These are phyloP conservation scores for Skeletonema costatum DNA, from an alignment of 108 stramenopile genomes.

Conservation along the genomic window DNA sequence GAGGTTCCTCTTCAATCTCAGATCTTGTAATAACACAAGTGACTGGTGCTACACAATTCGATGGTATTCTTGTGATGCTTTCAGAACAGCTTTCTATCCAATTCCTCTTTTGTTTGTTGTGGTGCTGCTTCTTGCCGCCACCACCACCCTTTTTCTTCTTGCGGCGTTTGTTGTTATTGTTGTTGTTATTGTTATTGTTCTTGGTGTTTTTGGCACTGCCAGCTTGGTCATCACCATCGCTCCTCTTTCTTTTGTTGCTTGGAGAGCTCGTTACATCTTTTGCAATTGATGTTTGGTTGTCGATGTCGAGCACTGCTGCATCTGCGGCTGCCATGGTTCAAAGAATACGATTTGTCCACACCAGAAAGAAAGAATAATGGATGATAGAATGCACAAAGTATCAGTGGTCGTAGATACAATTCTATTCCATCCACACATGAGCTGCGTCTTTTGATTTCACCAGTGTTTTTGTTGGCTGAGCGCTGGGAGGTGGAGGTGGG, in stretches of 20 bases:
- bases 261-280: background rate
- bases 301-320: background rate
- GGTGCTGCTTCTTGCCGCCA: constrained; percentile 1
- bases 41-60: constrained; percentile 23
- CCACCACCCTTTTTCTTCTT: constrained; percentile 12
- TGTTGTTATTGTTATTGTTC: background rate
- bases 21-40: constrained; percentile 29
- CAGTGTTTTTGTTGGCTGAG: too few species aligned
- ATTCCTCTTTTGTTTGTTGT: constrained; percentile 16
- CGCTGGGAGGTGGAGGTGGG: too few species aligned
- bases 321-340: background rate
- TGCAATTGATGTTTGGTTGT: background rate
- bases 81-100: constrained; percentile 45
- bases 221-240: background rate
- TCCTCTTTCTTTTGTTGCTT: background rate
- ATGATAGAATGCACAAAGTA: background rate
- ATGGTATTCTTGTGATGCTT: constrained; percentile 23
- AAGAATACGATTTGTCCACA: background rate
- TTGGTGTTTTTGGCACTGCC: background rate
- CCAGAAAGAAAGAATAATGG: background rate
- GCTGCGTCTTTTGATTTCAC: too few species aligned
- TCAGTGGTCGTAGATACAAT: too few species aligned
- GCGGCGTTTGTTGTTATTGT: background rate
- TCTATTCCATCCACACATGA: too few species aligned
- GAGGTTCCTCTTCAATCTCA: constrained; percentile 23